A percentile compares a stretch with the other conserved stretches of the same genome.
Conservation (phyloP, 2,329 filamentous ascomycete species). For the Zymoseptoria crescenta region DNA sequence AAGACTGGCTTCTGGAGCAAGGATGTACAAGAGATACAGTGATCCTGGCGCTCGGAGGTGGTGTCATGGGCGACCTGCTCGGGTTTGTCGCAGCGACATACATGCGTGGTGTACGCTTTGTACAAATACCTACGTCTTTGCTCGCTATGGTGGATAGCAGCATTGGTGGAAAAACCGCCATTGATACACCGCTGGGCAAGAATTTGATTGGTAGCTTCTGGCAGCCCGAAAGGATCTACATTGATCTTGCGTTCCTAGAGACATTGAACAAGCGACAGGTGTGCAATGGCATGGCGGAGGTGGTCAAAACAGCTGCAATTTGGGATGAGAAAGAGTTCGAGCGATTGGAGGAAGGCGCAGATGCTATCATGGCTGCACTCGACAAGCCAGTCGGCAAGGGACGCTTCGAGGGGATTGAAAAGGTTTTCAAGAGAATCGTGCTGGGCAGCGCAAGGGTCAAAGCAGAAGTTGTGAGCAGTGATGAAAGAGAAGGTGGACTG, state of each 20-base stretch:
- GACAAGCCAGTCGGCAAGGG: slow-evolving; percentile 49
- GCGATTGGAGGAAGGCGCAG: slow-evolving; percentile 72
- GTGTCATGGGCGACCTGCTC: slow-evolving; percentile 96
- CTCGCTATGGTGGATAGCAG: slow-evolving; percentile 98
- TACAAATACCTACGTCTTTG: slow-evolving; percentile 91
- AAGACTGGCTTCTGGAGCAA: slow-evolving; percentile 92
- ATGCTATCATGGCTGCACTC: slow-evolving; percentile 65
- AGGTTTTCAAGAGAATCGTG: slow-evolving; percentile 54
- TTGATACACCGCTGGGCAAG: slow-evolving; percentile 92
- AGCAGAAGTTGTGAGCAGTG: slow-evolving; percentile 85
- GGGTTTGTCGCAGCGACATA: slow-evolving; percentile 97
- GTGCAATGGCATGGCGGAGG: slow-evolving; percentile 98
- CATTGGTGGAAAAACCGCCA: slow-evolving; percentile 96
- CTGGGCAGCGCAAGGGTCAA: slow-evolving; percentile 88
- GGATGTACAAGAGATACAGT: slow-evolving; percentile 93
- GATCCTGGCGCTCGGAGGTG: slow-evolving; percentile 87
- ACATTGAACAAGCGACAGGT: slow-evolving; percentile 86
- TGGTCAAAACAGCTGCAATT: slow-evolving; percentile 78
- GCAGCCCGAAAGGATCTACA: slow-evolving; percentile 90
- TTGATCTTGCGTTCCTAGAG: slow-evolving; percentile 85
- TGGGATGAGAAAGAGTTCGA: slow-evolving; percentile 86
- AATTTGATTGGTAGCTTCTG: slow-evolving; percentile 94
- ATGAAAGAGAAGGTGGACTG: slow-evolving; percentile 88
- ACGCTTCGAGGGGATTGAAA: slow-evolving; percentile 60
- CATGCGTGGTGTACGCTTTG: slow-evolving; percentile 93